Base-by-base conservation (phyloP, 1,284 basidiomycete genomes). In the Puccinia triticina region DNA sequence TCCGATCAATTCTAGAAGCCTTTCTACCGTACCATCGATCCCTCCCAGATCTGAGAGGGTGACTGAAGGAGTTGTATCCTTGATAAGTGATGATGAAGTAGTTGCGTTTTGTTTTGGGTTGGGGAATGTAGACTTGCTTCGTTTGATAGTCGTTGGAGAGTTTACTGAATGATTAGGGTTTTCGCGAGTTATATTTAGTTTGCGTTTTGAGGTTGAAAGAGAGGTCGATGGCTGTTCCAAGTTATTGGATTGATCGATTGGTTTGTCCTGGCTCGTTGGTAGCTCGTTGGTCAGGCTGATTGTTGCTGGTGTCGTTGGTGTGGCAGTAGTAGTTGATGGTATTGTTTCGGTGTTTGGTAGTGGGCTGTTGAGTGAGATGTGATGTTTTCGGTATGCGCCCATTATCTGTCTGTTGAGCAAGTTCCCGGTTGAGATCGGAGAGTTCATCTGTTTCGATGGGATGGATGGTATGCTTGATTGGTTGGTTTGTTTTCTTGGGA, bases 1-100 rank as follows among this genome's bases (percentile, higher is more conserved):
- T 0, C 94, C 95, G 34, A 98, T 95, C 29, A 97, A 92, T 87
- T 98, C 96, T 43, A 98, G 90, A 88, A 98, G 91, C 88, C 95
- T 96, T 86, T 96, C 95, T 48, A 98, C 91, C 84, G 93, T 95
- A 16, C 89, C 86, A 76, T 93, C 91, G 10, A 98, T 91, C 4
- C 96, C 96, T 32, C 96, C 96, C 0, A 99, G 90, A 85, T 96
- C 93, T 1, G 93, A 90, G 18, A 98, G 89, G 23, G 67, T 73
- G 23, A 80, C 55, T 37, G 43, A 46, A 34, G 34, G 34, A 2
- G 34, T 72, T 21, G 55, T 59, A 26, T 61, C 48, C 72, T 80
- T 80, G 53, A 80, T 80, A 32, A 80, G 29, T 16, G 77, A 79
- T 34, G 61, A 53, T 73, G 71, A 73, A 2, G 48, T 21, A 50